These are phyloP conservation scores for Stentor roeselii DNA, from an alignment of 73 alveolate genomes.

Conservation along the genomic window DNA sequence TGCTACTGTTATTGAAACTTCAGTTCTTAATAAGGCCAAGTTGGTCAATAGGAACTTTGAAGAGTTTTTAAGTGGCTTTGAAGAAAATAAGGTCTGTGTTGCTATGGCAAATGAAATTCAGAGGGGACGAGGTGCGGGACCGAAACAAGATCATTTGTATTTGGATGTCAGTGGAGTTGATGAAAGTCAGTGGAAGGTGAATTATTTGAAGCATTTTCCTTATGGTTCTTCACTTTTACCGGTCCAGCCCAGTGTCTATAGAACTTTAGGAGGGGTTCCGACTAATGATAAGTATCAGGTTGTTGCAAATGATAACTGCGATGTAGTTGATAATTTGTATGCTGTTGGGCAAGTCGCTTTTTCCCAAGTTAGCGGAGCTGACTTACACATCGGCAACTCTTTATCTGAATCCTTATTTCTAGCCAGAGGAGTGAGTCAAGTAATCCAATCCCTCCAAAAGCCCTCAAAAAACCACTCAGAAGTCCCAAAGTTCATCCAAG, in stretches of 20 bases:
- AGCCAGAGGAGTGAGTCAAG: background rate
- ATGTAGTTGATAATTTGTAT: background rate
- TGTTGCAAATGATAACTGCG: background rate
- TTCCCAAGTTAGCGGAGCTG: background rate
- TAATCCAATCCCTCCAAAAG: background rate
- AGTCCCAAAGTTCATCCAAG: background rate
- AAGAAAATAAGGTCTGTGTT: too few species aligned
- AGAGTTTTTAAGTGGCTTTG: background rate
- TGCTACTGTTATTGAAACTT: background rate
- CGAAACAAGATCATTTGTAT: background rate
- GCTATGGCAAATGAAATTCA: background rate
- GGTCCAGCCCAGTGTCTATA: background rate
- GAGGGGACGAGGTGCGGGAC: background rate
- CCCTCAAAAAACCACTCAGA: background rate
- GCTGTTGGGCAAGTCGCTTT: background rate
- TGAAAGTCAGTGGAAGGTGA: background rate
- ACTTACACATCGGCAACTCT: background rate
- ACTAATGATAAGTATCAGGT: background rate
- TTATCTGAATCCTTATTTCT: background rate
- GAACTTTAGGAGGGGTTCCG: background rate
- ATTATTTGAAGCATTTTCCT: background rate
- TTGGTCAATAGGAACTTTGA: background rate
- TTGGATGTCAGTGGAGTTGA: background rate
- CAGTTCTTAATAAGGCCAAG: background rate
- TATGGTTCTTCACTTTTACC: background rate